Base-by-base conservation (phyloP, 345 rosid species). In the Kandelia obovata region DNA sequence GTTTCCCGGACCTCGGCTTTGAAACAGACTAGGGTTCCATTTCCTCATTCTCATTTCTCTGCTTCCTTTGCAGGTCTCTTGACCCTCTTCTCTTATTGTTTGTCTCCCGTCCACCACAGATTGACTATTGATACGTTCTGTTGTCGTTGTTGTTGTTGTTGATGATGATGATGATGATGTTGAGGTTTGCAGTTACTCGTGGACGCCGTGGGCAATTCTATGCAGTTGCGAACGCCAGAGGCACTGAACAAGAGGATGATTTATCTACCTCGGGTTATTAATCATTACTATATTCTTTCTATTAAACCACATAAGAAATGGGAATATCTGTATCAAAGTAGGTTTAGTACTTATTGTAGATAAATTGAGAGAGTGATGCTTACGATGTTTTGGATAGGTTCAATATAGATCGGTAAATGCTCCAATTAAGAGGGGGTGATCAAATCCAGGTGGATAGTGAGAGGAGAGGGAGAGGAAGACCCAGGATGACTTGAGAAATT, bases 201-300 rank as follows among this genome's bases (percentile, higher is more conserved):
- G 66, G 65, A 43, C 81, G 80, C 51, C 81, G 73, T 20, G 30
- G 67, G 15, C 76, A 53, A 30, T 72, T 65, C 64, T 34, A 61
- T 70, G 78, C 78, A 6, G 49, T 80, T 74, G 74, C 82, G 32
- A 81, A 82, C 79, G 79, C 90, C 63, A 76, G 66, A 69, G 84
- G 80, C 65, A 58, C 82, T 31, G 83, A 88, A 64, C 92, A 75
- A 75, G 96, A 84, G 63, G 87, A 79, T 75, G 79, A 81, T 65
- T 70, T 83, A 59, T 87, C 88, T 46, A 66, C 78, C 70, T 69
- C 88, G 51, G 96, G 96, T 88, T 74, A 66, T 20, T 19, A 20
- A 0, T 53, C 20, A 34, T 7, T 34, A 7, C 37, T 7, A 34
- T 34, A 7, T 7, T 7, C 37, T 34, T 34, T 1, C 6, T 34